phyloP scores from a whole-genome alignment of 306 rosid genomes.

The Morella rubra region DNA sequence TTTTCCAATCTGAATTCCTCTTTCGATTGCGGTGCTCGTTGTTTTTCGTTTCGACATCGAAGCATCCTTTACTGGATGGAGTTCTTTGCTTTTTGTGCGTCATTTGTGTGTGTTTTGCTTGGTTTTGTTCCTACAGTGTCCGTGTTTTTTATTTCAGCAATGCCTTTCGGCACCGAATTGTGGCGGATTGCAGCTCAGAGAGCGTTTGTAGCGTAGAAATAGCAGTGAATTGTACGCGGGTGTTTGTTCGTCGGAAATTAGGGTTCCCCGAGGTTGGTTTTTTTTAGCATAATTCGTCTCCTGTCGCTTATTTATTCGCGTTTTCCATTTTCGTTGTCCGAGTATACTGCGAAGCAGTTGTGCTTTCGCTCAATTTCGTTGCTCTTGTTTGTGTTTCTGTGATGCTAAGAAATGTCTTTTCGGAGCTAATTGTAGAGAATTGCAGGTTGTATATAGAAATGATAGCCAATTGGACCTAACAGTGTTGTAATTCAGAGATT shows the following conservation, averaged over 20 bases:
- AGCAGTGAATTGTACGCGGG: not conserved
- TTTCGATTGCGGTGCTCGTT: slow-evolving; percentile 7
- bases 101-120: not conserved
- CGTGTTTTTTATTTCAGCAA: slow-evolving; percentile 14
- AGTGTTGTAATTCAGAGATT: slow-evolving; percentile 6
- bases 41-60: slow-evolving; percentile 4
- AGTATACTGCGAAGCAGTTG: not conserved
- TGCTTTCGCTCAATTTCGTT: not conserved
- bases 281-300: not conserved
- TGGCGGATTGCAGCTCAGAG: slow-evolving; percentile 5
- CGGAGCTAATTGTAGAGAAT: not conserved
- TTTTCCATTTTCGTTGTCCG: not conserved
- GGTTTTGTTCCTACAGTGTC: not conserved
- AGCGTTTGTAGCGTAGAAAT: not conserved
- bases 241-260: slow-evolving; percentile 19
- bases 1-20: slow-evolving; percentile 26
- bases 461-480: not conserved
- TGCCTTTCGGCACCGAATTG: slow-evolving; percentile 15
- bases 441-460: not conserved
- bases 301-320: not conserved
- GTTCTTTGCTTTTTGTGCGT: not conserved
- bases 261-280: slow-evolving; percentile 25
- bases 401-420: not conserved
- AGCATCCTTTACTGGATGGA: slow-evolving; percentile 9
- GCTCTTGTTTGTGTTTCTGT: not conserved